phyloP scores from a whole-genome alignment of 2,329 filamentous ascomycete genomes.

The Xylariaceae sp. region DNA sequence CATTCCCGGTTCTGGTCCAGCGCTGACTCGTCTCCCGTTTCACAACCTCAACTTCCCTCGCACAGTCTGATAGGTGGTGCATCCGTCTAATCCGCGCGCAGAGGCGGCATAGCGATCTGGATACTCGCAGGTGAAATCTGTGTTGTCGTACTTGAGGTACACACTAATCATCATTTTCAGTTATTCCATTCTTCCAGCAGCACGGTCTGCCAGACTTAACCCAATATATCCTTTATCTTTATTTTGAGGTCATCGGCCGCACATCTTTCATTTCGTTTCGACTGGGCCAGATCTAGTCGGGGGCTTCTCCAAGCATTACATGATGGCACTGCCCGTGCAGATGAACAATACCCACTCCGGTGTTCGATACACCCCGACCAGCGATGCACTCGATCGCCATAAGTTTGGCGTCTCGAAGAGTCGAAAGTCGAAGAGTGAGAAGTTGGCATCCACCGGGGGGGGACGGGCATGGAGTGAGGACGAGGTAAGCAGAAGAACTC shows the following conservation, averaged over 20 bases:
- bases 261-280: conserved; percentile 20
- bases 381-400: conserved; percentile 52
- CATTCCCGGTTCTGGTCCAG: conserved; percentile 25
- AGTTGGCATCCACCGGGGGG: conserved; percentile 64
- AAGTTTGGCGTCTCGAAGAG: conserved; percentile 58
- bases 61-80: conserved; percentile 13
- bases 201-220: conserved; percentile 35
- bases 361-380: conserved; percentile 44
- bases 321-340: conserved; percentile 48
- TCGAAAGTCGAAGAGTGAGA: conserved; percentile 66
- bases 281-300: background rate
- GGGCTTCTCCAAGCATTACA: conserved; percentile 13
- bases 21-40: conserved; percentile 19
- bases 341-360: conserved; percentile 38
- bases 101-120: conserved; percentile 16
- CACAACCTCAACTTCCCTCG: conserved; percentile 18
- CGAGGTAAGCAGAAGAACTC: conserved; percentile 55
- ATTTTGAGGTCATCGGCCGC: conserved; percentile 33
- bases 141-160: conserved; percentile 15
- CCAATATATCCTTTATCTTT: conserved; percentile 17
- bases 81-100: conserved; percentile 14
- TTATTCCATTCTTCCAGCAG: conserved; percentile 41
- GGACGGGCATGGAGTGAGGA: conserved; percentile 81
- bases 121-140: conserved; percentile 14
- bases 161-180: too few relatives aligned